Base-by-base conservation (phyloP, 2,329 filamentous ascomycete species). In the Penicillium brevicompactum region DNA sequence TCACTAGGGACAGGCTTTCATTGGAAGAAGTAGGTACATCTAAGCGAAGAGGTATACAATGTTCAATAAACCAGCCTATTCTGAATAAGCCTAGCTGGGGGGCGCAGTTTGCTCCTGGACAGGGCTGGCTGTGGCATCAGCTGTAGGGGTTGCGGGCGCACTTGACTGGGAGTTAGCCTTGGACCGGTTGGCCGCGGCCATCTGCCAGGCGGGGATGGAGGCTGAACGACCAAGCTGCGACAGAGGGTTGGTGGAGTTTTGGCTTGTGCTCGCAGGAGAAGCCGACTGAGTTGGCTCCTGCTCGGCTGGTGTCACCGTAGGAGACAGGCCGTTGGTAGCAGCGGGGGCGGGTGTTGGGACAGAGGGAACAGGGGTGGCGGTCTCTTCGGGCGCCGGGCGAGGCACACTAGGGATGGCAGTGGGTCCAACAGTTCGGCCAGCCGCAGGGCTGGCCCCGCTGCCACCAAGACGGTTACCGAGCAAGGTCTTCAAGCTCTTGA, bases 401-500 rank as follows among this genome's bases (percentile, higher is more conserved):
- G 60, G 50, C 34, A 59, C 56, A 41, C 44, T 54, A 13, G 71
- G 59, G 8, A 64, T 37, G 13, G 64, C 48, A 9, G 67, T 61
- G 40, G 67, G 56, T 59, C 66, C 65, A 44, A 70, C 56, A 51
- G 70, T 65, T 22, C 70, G 67, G 32, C 70, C 68, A 45, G 70
- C 58, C 10, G 65, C 61, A 43, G 75, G 70, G 48, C 70, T 57
- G 51, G 66, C 67, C 34, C 68, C 63, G 52, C 67, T 61, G 54
- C 67, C 71, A 59, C 78, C 76, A 43, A 88, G 80, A 42, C 86
- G 77, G 71, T 87, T 88, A 32, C 81, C 81, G 48, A 99, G 85
- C 50, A 99, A 80, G 2, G 90, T 90, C 82, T 97, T 97, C 67
- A 99, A 79, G 71, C 92, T 97, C 79, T 90, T 91, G 66, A 99